A percentile compares a stretch with the other conserved stretches of the same genome.
Evolutionary conservation across 169 alveolate species (phyloP).

Genomic region (Neospora caninum): DNA sequence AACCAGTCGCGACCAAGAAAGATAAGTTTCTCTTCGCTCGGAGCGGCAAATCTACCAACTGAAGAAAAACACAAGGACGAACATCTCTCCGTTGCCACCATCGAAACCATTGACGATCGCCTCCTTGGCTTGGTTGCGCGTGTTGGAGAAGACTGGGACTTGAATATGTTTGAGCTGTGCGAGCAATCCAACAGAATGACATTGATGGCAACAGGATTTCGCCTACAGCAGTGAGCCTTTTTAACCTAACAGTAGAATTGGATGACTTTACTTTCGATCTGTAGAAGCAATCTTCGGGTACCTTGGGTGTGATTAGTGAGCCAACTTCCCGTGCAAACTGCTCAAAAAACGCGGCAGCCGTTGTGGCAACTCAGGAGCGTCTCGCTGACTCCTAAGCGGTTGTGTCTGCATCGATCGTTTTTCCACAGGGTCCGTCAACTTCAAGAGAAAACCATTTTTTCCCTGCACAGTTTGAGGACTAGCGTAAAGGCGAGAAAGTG

Average conservation of each 20-base stretch:
- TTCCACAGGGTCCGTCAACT: too few species aligned
- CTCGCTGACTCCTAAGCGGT: too few species aligned
- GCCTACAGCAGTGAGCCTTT: background rate
- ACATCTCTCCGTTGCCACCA: background rate
- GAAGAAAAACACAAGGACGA: background rate
- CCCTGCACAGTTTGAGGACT: too few species aligned
- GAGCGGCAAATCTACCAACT: background rate
- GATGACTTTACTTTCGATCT: background rate
- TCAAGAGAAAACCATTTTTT: too few species aligned
- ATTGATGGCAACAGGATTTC: conserved; percentile 11
- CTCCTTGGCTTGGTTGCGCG: background rate
- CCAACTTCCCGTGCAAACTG: too few species aligned
- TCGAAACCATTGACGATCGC: background rate
- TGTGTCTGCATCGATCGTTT: too few species aligned
- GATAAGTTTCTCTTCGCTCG: background rate
- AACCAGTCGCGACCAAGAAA: background rate
- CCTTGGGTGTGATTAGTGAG: background rate
- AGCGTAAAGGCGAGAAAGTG: too few species aligned
- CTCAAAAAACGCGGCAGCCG: too few species aligned
- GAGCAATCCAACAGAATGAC: background rate
- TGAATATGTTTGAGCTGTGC: background rate
- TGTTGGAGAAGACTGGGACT: conserved; percentile 8
- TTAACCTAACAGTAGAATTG: too few species aligned
- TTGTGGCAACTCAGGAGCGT: too few species aligned
- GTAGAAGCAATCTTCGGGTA: background rate